These are phyloP conservation scores for Paraphoma sp. DNA, from an alignment of 2,329 filamentous ascomycete species.

Conservation along the genomic window DNA sequence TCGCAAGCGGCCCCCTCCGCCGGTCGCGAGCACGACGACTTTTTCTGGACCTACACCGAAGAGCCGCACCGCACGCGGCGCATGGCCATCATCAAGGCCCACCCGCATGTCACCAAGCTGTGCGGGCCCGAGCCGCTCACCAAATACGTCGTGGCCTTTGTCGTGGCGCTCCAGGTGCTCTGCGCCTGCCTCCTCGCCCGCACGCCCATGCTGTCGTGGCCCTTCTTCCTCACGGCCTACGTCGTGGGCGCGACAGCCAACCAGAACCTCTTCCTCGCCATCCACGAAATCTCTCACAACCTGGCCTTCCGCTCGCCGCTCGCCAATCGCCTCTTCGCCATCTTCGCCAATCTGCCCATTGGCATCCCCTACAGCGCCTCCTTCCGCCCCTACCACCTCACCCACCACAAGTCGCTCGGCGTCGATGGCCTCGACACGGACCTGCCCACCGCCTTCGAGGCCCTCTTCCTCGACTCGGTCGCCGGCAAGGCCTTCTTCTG, in stretches of 20 bases:
- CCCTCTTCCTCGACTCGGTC: conserved; percentile 90
- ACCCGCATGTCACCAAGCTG: conserved; percentile 97
- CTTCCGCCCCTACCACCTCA: conserved; percentile 97
- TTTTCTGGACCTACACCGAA: conserved; percentile 99
- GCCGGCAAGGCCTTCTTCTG: conserved; percentile 98
- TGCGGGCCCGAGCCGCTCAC: conserved; percentile 96
- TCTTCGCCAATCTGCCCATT: conserved; percentile 95
- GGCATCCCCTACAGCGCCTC: conserved; percentile 95
- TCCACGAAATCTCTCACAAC: conserved; percentile 99
- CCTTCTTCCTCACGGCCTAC: conserved; percentile 87
- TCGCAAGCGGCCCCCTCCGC: conserved; percentile 17
- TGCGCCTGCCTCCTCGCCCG: conserved; percentile 79
- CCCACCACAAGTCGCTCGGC: conserved; percentile 97
- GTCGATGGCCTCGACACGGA: conserved; percentile 97
- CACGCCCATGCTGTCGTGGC: conserved; percentile 80
- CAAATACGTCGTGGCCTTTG: conserved; percentile 86
- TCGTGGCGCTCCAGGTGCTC: conserved; percentile 81
- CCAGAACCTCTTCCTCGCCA: conserved; percentile 97
- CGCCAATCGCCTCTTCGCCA: conserved; percentile 84
- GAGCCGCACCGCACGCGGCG: conserved; percentile 92
- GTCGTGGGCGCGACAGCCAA: conserved; percentile 93
- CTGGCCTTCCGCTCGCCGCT: conserved; percentile 83
- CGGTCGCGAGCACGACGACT: conserved; percentile 60
- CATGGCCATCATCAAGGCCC: conserved; percentile 95
- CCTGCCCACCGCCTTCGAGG: conserved; percentile 89